phyloP scores from a whole-genome alignment of 2,329 filamentous ascomycete species.

The Pseudomassariella vexata region DNA sequence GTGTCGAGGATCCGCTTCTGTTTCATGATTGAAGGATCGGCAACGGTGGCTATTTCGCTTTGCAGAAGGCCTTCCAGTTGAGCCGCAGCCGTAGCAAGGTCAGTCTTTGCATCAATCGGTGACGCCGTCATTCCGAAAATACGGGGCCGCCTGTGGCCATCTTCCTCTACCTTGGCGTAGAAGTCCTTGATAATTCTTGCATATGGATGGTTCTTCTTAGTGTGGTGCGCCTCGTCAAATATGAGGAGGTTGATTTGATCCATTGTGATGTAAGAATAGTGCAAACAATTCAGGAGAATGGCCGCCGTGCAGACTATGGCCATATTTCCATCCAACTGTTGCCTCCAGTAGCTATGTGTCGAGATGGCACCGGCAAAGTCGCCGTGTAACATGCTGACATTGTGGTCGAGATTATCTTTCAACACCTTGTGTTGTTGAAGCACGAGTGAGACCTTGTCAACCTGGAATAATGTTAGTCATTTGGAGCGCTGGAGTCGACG shows the following conservation, averaged over 20 bases:
- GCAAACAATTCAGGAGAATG: constrained; percentile 72
- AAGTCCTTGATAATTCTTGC: constrained; percentile 85
- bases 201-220: constrained; percentile 90
- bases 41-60: constrained; percentile 73
- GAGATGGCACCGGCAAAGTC: constrained; percentile 46
- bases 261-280: constrained; percentile 75
- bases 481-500: no score
- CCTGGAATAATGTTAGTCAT: no score
- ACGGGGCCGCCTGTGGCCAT: constrained; percentile 52
- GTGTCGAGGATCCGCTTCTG: constrained; percentile 49
- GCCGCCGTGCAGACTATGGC: constrained; percentile 91
- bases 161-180: constrained; percentile 50
- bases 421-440: constrained; percentile 85
- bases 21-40: constrained; percentile 47
- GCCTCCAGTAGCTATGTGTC: constrained; percentile 41
- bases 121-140: constrained; percentile 98
- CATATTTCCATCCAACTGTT: constrained; percentile 59
- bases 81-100: constrained; percentile 63
- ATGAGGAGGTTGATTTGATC: constrained; percentile 81
- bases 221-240: constrained; percentile 94
- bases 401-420: constrained; percentile 71
- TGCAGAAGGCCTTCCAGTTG: constrained; percentile 74
- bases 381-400: constrained; percentile 70
- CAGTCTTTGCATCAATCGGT: constrained; percentile 76
- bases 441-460: constrained; percentile 83